These are phyloP conservation scores for Penicillium frequentans DNA, from an alignment of 2,329 filamentous ascomycete species.

Conservation along the genomic window DNA sequence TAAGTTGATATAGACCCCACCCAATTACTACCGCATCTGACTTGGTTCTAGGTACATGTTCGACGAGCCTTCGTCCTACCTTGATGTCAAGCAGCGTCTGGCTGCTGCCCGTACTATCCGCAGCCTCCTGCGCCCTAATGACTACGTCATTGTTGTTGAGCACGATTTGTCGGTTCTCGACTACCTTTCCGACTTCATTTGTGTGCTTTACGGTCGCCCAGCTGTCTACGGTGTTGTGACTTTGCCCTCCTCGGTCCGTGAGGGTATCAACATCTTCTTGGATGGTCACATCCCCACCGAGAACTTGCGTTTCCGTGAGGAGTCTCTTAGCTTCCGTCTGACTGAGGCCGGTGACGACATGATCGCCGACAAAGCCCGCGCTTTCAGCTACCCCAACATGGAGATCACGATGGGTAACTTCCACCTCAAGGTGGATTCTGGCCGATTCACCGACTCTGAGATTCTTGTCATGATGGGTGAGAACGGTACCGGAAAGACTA, in stretches of 20 bases:
- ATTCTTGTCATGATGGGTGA: slow-evolving; percentile 99
- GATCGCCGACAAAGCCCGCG: slow-evolving; percentile 77
- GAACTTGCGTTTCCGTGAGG: slow-evolving; percentile 96
- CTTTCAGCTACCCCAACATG: slow-evolving; percentile 86
- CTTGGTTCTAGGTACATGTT: slow-evolving; percentile 79
- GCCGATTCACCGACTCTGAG: slow-evolving; percentile 94
- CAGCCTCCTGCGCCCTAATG: slow-evolving; percentile 79
- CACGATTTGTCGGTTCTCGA: slow-evolving; percentile 98
- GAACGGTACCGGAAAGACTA: slow-evolving; percentile 99
- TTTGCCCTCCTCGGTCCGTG: slow-evolving; percentile 89
- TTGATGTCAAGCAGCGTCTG: slow-evolving; percentile 98
- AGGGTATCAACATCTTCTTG: slow-evolving; percentile 99
- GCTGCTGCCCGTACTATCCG: slow-evolving; percentile 90
- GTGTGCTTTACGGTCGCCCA: slow-evolving; percentile 91
- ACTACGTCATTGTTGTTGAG: slow-evolving; percentile 98
- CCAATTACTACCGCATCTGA: slow-evolving; percentile 12
- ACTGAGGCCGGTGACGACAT: slow-evolving; percentile 88
- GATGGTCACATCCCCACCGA: slow-evolving; percentile 98
- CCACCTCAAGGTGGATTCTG: slow-evolving; percentile 75
- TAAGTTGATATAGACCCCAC: slow-evolving; percentile 39
- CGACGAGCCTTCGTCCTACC: slow-evolving; percentile 96
- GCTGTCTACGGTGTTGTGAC: slow-evolving; percentile 98
- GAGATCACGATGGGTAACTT: slow-evolving; percentile 90
- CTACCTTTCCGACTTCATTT: slow-evolving; percentile 98
- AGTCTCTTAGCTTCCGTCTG: slow-evolving; percentile 93